Evolutionary conservation across 106 monocot species (phyloP), one percentile per base, ranked within the genome.

Genomic region (Alisma plantagoaquatica): DNA sequence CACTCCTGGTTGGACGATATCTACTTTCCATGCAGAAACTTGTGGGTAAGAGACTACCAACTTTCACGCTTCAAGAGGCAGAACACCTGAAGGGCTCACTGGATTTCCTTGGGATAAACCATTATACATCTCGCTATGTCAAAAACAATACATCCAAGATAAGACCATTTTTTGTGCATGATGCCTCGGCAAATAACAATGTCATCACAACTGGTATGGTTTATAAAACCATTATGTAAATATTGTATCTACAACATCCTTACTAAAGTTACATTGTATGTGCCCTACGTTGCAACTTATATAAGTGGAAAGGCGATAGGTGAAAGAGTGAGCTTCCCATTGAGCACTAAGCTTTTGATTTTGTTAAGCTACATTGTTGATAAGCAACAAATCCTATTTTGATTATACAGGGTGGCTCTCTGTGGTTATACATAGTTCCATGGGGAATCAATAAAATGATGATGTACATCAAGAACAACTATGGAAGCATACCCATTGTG

Each of bases 91-190:
- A 56, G 31, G 77, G 77, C 24, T 75, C 75, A 26, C 41, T 87
- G 27, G 75, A 87, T 73, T 87, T 87, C 70, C 9, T 87, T 4
- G 87, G 87, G 9, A 69, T 87, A 69, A 87, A 87, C 33, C 87
- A 87, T 58, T 87, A 87, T 31, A 87, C 87, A 24, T 61, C 82
- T 61, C 66, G 67, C 45, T 87, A 82, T 59, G 87, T 42, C 21
- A 59, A 56, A 43, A 82, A 82, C 35, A 76, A 87, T 49, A 14
- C 14, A 38, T n/a, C n/a, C n/a, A n/a, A n/a, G n/a, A n/a, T n/a
- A n/a, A n/a, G n/a, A n/a, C n/a, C n/a, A n/a, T n/a, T n/a, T n/a
- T n/a, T n/a, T n/a, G n/a, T n/a, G n/a, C n/a, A n/a, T n/a, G n/a
- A n/a, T n/a, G n/a, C n/a, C n/a, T n/a, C n/a, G n/a, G n/a, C n/a